Conservation (phyloP, 108 stramenopile genomes). For the Cyclotella kingstonii region DNA sequence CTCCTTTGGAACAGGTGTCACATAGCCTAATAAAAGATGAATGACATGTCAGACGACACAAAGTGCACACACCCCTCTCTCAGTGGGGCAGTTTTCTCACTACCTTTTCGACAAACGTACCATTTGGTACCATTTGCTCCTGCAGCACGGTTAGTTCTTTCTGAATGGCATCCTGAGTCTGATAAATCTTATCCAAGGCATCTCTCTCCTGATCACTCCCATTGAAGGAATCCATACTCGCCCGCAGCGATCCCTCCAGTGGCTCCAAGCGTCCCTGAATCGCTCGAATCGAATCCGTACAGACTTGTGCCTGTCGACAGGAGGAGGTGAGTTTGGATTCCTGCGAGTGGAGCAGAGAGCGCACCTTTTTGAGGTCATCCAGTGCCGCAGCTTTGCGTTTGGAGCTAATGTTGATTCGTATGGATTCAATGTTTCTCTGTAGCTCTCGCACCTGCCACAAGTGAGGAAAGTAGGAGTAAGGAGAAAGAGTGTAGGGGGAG, state of each 20-base stretch:
- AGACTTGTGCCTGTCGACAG: slow-evolving; percentile 59
- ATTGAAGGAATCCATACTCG: slow-evolving; percentile 55
- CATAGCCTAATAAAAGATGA: slow-evolving; percentile 40
- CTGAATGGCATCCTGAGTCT: slow-evolving; percentile 59
- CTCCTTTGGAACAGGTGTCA: slow-evolving; percentile 76
- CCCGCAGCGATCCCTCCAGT: slow-evolving; percentile 54
- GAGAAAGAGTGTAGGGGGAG: not conserved
- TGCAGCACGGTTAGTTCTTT: slow-evolving; percentile 69
- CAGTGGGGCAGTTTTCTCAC: too few species aligned
- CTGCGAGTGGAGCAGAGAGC: slow-evolving; percentile 46
- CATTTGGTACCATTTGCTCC: slow-evolving; percentile 89
- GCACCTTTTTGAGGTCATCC: slow-evolving; percentile 81
- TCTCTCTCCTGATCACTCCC: slow-evolving; percentile 86
- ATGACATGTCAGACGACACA: too few species aligned
- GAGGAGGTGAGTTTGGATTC: slow-evolving; percentile 64
- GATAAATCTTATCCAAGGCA: slow-evolving; percentile 82
- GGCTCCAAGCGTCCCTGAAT: slow-evolving; percentile 60
- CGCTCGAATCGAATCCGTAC: slow-evolving; percentile 41
- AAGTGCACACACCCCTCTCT: too few species aligned
- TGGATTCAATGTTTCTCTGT: slow-evolving; percentile 77
- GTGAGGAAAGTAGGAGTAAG: not conserved
- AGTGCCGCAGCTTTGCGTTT: slow-evolving; percentile 84
- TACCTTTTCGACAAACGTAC: too few species aligned
- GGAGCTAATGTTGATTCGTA: slow-evolving; percentile 71
- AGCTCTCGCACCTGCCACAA: slow-evolving; percentile 68